Evolutionary conservation across 495 filamentous ascomycete genomes (phyloP).

Genomic region (Zalerion maritima): DNA sequence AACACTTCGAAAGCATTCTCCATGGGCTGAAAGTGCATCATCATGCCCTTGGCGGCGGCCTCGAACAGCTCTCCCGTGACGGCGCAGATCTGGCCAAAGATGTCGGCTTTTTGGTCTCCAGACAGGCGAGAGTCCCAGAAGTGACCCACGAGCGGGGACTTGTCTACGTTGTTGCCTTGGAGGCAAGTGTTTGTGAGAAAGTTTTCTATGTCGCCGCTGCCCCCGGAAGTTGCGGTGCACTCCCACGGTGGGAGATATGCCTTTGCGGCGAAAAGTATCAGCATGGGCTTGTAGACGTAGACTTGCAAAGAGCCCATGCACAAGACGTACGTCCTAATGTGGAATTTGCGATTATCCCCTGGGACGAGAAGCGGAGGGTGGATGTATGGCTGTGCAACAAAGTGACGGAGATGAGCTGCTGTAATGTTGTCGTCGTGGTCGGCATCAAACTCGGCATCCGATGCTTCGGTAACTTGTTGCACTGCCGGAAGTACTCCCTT

Average conservation of each 20-base stretch:
- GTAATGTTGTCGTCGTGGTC: constrained; percentile 43
- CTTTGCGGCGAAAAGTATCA: constrained; percentile 74
- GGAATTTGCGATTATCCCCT: constrained; percentile 66
- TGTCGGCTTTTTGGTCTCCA: constrained; percentile 25
- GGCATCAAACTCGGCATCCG: constrained; percentile 4
- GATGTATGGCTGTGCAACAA: constrained; percentile 92
- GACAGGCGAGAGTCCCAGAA: constrained; percentile 7
- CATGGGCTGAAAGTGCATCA: constrained; percentile 79
- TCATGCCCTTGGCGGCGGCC: constrained; percentile 68
- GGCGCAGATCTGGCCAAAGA: constrained; percentile 58
- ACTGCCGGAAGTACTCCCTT: too few species aligned
- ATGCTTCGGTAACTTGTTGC: too few species aligned
- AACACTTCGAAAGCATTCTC: constrained; percentile 84
- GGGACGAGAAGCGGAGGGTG: constrained; percentile 70
- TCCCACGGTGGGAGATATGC: constrained; percentile 39
- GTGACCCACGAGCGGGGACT: too few species aligned
- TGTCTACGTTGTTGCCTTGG: too few species aligned
- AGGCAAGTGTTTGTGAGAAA: constrained; percentile 94
- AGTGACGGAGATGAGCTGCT: constrained; percentile 86
- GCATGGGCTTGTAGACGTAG: constrained; percentile 80
- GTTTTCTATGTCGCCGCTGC: constrained; percentile 42
- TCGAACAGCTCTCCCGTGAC: constrained; percentile 66
- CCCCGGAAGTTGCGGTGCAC: constrained; percentile 3
- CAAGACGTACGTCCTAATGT: constrained; percentile 83
- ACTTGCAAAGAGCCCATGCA: constrained; percentile 61